Evolutionary conservation across 1,284 basidiomycete genomes (phyloP).

Genomic region (Ganoderma meredithae): DNA sequence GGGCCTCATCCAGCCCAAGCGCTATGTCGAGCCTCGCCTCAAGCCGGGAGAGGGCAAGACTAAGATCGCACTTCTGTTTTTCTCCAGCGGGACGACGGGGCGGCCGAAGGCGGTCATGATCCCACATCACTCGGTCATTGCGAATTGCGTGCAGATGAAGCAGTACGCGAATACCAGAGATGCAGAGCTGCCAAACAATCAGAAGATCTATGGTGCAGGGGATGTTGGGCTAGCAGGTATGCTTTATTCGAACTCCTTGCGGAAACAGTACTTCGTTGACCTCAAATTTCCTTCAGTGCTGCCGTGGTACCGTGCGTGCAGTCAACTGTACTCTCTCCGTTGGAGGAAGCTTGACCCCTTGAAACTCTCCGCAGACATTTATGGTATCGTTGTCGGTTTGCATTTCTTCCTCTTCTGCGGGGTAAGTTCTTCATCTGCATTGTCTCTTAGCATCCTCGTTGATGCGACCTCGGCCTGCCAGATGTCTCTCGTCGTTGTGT

Average conservation of each 20-base stretch:
- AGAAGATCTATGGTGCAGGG: slow-evolving; percentile 54
- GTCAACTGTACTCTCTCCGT: neutral
- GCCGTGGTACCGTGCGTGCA: slow-evolving; percentile 46
- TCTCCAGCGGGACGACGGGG: slow-evolving; percentile 87
- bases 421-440: slow-evolving; percentile 45
- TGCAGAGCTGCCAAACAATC: slow-evolving; percentile 36
- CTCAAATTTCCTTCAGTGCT: slow-evolving; percentile 34
- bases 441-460: neutral
- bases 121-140: slow-evolving; percentile 58
- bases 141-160: slow-evolving; percentile 72
- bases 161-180: slow-evolving; percentile 45
- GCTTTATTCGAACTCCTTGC: neutral
- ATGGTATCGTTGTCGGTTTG: slow-evolving; percentile 72
- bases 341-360: neutral
- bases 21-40: slow-evolving; percentile 59
- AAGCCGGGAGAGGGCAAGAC: slow-evolving; percentile 69
- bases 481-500: slow-evolving; percentile 63
- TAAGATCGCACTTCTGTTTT: slow-evolving; percentile 77
- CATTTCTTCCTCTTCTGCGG: slow-evolving; percentile 63
- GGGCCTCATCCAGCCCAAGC: slow-evolving; percentile 51
- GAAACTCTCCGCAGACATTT: slow-evolving; percentile 60
- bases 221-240: slow-evolving; percentile 56
- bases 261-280: neutral
- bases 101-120: slow-evolving; percentile 63
- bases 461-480: slow-evolving; percentile 21